Evolutionary conservation across 2,329 filamentous ascomycete genomes (phyloP).

Genomic region (Xylariaceae sp.): DNA sequence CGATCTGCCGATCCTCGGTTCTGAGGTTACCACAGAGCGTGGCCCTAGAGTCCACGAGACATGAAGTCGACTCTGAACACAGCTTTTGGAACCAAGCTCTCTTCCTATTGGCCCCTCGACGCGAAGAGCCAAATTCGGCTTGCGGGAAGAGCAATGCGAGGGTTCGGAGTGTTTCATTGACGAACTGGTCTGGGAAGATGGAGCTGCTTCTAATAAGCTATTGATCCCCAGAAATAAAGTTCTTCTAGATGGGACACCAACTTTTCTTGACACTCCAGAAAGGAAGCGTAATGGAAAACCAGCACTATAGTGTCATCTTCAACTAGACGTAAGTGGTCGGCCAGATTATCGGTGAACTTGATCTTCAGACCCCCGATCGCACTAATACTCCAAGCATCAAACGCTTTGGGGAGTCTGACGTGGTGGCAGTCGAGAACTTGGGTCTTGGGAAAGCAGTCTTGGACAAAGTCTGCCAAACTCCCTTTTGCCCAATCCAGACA

Average conservation of each 20-base stretch:
- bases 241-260: neutral
- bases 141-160: conserved; percentile 33
- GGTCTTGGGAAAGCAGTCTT: neutral
- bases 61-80: neutral
- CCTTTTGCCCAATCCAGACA: conserved; percentile 8
- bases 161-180: conserved; percentile 35
- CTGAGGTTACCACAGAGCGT: conserved; percentile 29
- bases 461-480: conserved; percentile 5
- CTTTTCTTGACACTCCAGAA: conserved; percentile 27
- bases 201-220: neutral
- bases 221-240: neutral
- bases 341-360: conserved; percentile 34
- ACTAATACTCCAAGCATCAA: conserved; percentile 20
- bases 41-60: conserved; percentile 25
- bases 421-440: conserved; percentile 6
- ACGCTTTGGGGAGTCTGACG: conserved; percentile 16
- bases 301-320: conserved; percentile 33
- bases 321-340: conserved; percentile 34
- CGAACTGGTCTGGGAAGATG: conserved; percentile 28
- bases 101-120: conserved; percentile 19
- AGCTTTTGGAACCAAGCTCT: conserved; percentile 9
- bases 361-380: conserved; percentile 32
- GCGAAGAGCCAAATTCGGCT: conserved; percentile 5
- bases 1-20: conserved; percentile 31
- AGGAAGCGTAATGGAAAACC: conserved; percentile 37